Evolutionary conservation across 495 filamentous ascomycete species (phyloP).

Genomic region (Xylaria palmicola): DNA sequence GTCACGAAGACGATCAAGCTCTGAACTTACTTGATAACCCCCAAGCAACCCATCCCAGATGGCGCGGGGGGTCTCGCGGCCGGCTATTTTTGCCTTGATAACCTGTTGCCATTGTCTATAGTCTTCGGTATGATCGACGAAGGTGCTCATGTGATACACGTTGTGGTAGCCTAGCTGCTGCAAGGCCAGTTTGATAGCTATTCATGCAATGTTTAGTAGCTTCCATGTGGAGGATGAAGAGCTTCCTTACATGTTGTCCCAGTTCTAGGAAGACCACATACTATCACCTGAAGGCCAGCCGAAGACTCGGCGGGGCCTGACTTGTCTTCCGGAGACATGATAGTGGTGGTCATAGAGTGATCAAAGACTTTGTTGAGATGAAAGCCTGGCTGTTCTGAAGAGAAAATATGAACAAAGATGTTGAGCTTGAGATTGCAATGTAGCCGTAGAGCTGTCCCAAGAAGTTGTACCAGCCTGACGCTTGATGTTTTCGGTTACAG

Average conservation of each 20-base stretch:
- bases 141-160: slow-evolving; percentile 65
- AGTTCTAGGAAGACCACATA: slow-evolving; percentile 59
- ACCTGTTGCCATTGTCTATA: slow-evolving; percentile 61
- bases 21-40: slow-evolving; percentile 50
- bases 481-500: too few species aligned
- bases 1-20: background rate
- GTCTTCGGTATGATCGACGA: slow-evolving; percentile 59
- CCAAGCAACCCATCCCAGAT: slow-evolving; percentile 64
- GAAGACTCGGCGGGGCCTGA: background rate
- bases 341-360: too few species aligned
- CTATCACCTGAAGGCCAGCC: slow-evolving; percentile 56
- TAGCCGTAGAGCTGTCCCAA: too few species aligned
- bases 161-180: slow-evolving; percentile 57
- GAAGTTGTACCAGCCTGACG: too few species aligned
- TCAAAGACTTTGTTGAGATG: too few species aligned
- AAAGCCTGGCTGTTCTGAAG: too few species aligned
- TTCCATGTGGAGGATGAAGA: background rate
- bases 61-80: slow-evolving; percentile 54
- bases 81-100: slow-evolving; percentile 57
- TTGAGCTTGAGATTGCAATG: too few species aligned
- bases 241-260: slow-evolving; percentile 58
- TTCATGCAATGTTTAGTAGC: background rate
- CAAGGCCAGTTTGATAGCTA: slow-evolving; percentile 57
- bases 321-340: background rate
- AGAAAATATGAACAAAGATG: too few species aligned